These are phyloP conservation scores for Trametes hirsuta DNA, from an alignment of 1,284 basidiomycete species.

Conservation along the genomic window DNA sequence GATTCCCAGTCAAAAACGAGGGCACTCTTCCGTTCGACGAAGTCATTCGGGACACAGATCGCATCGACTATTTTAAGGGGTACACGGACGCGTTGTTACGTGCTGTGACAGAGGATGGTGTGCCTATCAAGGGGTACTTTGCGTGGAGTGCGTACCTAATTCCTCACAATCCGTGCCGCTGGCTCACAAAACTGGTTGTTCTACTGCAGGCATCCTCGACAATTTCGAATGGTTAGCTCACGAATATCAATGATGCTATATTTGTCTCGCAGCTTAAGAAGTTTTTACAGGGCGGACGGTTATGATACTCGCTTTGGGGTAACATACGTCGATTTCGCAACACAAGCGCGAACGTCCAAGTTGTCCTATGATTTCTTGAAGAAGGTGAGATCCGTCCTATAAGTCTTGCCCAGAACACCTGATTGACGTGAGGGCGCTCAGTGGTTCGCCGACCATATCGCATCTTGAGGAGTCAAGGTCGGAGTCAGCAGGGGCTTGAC, in stretches of 20 bases:
- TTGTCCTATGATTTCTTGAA: slow-evolving; percentile 59
- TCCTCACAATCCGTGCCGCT: background rate
- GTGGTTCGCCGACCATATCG: slow-evolving; percentile 21
- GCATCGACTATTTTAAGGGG: slow-evolving; percentile 69
- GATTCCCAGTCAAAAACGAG: slow-evolving; percentile 73
- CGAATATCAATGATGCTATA: background rate
- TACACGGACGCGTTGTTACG: slow-evolving; percentile 61
- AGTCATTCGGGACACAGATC: slow-evolving; percentile 64
- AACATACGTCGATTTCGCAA: slow-evolving; percentile 70
- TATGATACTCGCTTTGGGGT: slow-evolving; percentile 66
- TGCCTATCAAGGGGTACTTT: slow-evolving; percentile 71
- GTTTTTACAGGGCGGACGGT: slow-evolving; percentile 53
- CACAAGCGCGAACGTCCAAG: slow-evolving; percentile 70
- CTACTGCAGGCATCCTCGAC: slow-evolving; percentile 56
- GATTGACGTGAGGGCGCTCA: background rate
- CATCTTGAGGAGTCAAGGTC: background rate
- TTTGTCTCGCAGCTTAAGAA: background rate
- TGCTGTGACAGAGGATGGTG: slow-evolving; percentile 65
- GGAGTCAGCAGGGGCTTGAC: background rate
- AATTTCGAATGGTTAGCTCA: slow-evolving; percentile 69
- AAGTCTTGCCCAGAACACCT: background rate
- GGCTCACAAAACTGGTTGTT: background rate
- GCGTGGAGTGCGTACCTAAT: slow-evolving; percentile 56
- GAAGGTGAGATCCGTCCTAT: slow-evolving; percentile 28
- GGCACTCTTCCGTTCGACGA: slow-evolving; percentile 51